Base-by-base conservation (phyloP, 73 alveolate genomes). In the Stentor roeselii region DNA sequence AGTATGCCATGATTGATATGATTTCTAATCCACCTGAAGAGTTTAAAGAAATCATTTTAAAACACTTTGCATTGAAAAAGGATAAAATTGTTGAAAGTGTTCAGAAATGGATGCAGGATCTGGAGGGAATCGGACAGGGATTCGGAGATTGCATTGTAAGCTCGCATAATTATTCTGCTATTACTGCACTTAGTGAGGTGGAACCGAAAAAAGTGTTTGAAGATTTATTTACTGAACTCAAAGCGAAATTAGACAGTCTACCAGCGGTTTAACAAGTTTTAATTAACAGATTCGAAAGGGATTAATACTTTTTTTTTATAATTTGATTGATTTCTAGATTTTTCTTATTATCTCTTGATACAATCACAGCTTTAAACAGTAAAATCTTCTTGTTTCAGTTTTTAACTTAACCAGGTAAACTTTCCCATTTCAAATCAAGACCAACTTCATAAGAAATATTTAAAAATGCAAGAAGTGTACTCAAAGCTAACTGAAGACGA, bases 1-100 rank as follows among this genome's bases (percentile, higher is more conserved):
- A 93, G 90, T 97, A 78, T 88, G 99, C 99, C 3, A 97, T 97
- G 99, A 91, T 97, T 83, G 98, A 93, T 50, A 90, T 90, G 75
- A 92, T 97, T 82, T 92, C 90, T 82, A 93, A 92, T 39, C 99
- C 99, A 31, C 85, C 98, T 1, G 82, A 86, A 78, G 99, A 99
- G 38, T 97, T 97, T 88, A 98, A 97, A 88, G 90, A 91, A 60
- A 95, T 95, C 27, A 82, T 93, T 30, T 88, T 88, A 84, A 88
- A 98, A 84, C 99, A 95, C 67, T 97, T 97, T 92, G 95, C 94
- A 87, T 76, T 97, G 50, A 97, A 97, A 88, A 94, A 91, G 86
- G 94, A 87, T 2, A 98, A 97, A 88, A 95, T 97, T 59, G 82
- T 97, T 50, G 90, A 92, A 82, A 98, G 94, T 82, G 95, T 94